Evolutionary conservation across 2,329 filamentous ascomycete species (phyloP), one percentile per base, ranked within the genome.

Genomic region (Penicillium paneum): DNA sequence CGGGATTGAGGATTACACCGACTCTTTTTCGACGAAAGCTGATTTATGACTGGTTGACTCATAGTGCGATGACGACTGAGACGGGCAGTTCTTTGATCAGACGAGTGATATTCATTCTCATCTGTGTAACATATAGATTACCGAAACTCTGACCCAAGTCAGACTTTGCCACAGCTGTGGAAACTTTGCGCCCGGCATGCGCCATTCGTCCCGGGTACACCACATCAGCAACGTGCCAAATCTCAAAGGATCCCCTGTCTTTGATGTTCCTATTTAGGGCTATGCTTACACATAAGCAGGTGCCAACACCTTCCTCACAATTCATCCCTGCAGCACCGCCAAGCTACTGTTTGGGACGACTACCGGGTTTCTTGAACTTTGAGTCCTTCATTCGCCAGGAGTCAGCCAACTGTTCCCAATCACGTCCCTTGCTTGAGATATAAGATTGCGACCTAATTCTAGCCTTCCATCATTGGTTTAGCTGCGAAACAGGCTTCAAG

Each of bases 11-110:
- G 40, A 11, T 54, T 52, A 19, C 36, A 35, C 49, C 24, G 41
- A 42, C 26, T n/a, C 17, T 28, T 12, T 28, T 50, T 48, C 42
- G 32, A 31, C 34, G 6, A 17, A 17, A 26, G 10, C 39, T 50
- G 35, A 26, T 32, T 21, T 44, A 40, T 54, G 49, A 36, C 34
- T 48, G 55, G 41, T 59, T 62, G 59, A 62, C 52, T 58, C 50
- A 55, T 31, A 54, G 45, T 36, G 26, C 19, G 47, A 49, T 32
- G 11, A 53, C 36, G 24, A 53, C 48, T 32, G 32, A 45, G 21
- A 42, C 51, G 15, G 31, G 7, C 21, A 43, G 32, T 38, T 43
- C 49, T 53, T 45, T 52, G 19, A 36, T 38, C 26, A n/a, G 26
- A 40, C 43, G 51, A 40, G 53, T 39, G 6, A 45, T 11, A 51